Evolutionary conservation across 768 basidiomycete genomes (phyloP), one percentile per base, ranked within the genome.

Genomic region (Pleurotus platypus): DNA sequence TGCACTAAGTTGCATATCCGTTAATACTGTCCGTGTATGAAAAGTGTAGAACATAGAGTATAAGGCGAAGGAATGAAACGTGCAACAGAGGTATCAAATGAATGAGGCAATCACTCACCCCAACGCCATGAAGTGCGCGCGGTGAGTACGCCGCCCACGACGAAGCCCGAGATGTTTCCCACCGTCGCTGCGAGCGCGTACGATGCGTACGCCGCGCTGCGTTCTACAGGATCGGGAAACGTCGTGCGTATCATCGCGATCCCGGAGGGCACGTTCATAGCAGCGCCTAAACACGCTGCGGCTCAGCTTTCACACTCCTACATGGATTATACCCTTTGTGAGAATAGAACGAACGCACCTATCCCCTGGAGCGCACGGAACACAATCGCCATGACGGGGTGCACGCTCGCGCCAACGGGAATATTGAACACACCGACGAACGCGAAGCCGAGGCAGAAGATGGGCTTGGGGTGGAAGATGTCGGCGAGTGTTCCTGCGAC

Each of bases 131-230:
- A 72, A 6, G 66, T 62, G 15, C 63, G 66, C 46, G 68, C 60
- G 5, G 75, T 72, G 39, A 79, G 67, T 11, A 73, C 30, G 1
- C 75, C 78, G 7, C 78, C 78, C 3, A 78, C 62, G 27, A 75
- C 46, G 16, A 75, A 61, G 2, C 76, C 77, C 38, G 68, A 55
- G 6, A 72, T 70, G 60, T 79, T 78, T 12, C 75, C 80, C 27
- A 79, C 49, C 6, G 72, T 75, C 37, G 78, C 79, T 26, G 72
- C 68, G 7, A 75, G 73, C 49, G 77, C 79, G 57, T 79, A 74
- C 0, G 77, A 58, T 6, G 70, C 70, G 39, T 81, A 70, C 3
- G 78, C 80, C 24, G 67, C 68, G 53, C 76, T 69, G 58, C 79
- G 79, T 55, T 76, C 70, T 4, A 54, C 57, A 7, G 73, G 72